Conservation (phyloP, 106 monocot genomes). For the Dendrobium catenatum region DNA sequence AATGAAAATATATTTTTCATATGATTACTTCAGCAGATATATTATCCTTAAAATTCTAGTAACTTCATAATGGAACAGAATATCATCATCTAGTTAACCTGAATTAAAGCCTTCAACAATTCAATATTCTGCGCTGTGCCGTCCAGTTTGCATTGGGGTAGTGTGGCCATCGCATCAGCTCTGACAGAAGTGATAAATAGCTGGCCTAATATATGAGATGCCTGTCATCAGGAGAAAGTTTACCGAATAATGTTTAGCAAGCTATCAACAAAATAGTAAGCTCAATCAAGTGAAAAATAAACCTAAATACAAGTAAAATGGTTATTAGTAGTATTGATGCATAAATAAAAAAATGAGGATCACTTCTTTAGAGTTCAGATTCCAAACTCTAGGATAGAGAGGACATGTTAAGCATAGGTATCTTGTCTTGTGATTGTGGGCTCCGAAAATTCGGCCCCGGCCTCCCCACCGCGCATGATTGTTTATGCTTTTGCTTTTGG, state of each 20-base stretch:
- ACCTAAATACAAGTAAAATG: neutral
- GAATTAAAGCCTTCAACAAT: constrained; percentile 4
- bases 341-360: neutral
- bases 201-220: neutral
- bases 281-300: neutral
- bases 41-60: neutral
- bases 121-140: neutral
- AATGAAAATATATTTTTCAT: neutral
- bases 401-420: neutral
- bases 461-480: no score
- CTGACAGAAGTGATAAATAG: neutral
- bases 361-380: neutral
- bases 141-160: neutral
- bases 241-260: neutral
- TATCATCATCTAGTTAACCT: constrained; percentile 3
- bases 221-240: neutral
- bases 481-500: no score
- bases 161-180: neutral
- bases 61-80: neutral
- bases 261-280: neutral
- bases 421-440: neutral
- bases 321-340: neutral
- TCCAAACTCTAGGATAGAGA: neutral
- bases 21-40: neutral
- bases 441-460: no score